Evolutionary conservation across 2,329 filamentous ascomycete species (phyloP).

Genomic region (Cladorrhinum sp.): DNA sequence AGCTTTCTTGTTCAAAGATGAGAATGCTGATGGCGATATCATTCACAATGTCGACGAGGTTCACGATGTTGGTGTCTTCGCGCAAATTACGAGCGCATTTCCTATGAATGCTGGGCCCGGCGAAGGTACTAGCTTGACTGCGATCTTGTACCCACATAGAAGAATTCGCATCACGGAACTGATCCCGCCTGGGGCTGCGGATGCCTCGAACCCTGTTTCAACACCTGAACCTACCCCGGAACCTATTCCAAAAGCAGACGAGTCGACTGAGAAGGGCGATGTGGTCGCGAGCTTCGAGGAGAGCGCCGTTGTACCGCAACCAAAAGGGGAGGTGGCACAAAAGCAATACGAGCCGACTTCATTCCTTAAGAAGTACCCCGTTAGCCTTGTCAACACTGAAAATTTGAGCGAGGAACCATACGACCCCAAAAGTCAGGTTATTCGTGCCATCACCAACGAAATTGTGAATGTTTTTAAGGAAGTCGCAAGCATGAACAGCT

Average conservation of each 20-base stretch:
- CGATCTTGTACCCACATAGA: conserved; percentile 92
- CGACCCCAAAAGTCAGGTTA: conserved; percentile 84
- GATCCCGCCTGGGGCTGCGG: conserved; percentile 62
- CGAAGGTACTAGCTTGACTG: conserved; percentile 78
- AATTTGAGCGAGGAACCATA: conserved; percentile 86
- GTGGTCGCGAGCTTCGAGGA: conserved; percentile 98
- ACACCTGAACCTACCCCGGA: conserved; percentile 53
- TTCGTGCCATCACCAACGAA: conserved; percentile 90
- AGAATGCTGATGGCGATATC: conserved; percentile 87
- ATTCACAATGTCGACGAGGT: conserved; percentile 90
- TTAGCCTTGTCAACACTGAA: conserved; percentile 93
- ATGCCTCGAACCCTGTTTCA: conserved; percentile 50
- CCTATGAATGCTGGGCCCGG: conserved; percentile 66
- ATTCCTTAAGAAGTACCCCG: conserved; percentile 85
- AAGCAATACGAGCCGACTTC: conserved; percentile 73
- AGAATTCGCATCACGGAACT: conserved; percentile 86
- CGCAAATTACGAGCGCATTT: conserved; percentile 95
- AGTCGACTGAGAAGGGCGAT: conserved; percentile 69
- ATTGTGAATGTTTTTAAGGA: conserved; percentile 99
- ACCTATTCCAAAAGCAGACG: conserved; percentile 55
- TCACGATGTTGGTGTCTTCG: conserved; percentile 94
- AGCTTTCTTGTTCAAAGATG: conserved; percentile 95
- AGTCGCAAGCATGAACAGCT: conserved; percentile 85
- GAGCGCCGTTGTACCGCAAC: conserved; percentile 59
- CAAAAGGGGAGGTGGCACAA: conserved; percentile 47